Evolutionary conservation across 352 stramenopile genomes (phyloP).

Genomic region (Pythium chondricola): DNA sequence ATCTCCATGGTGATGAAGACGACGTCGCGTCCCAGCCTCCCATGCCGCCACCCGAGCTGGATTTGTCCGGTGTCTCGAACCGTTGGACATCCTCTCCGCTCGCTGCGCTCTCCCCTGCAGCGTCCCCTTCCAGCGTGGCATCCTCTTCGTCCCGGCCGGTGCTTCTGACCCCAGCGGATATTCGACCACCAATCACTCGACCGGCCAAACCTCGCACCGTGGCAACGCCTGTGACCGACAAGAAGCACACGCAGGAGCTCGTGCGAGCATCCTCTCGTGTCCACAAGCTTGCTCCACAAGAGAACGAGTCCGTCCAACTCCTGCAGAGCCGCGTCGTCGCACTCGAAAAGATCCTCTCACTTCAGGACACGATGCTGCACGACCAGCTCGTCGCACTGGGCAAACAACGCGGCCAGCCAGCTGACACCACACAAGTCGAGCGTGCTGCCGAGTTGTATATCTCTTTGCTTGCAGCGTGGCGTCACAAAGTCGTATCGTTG

Average conservation of each 20-base stretch:
- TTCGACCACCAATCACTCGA: too few relatives aligned
- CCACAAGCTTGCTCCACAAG: neutral
- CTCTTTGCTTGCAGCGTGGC: slow-evolving; percentile 36
- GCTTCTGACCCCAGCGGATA: slow-evolving; percentile 10
- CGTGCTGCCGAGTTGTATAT: slow-evolving; percentile 24
- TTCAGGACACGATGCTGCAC: slow-evolving; percentile 53
- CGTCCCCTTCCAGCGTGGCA: neutral
- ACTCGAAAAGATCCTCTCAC: slow-evolving; percentile 45
- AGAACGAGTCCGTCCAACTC: slow-evolving; percentile 15
- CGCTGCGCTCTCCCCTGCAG: neutral
- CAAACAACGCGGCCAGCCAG: neutral
- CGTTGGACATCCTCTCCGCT: slow-evolving; percentile 1
- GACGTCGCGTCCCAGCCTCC: neutral
- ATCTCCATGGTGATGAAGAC: neutral
- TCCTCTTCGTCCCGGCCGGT: neutral
- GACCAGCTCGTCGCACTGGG: slow-evolving; percentile 26
- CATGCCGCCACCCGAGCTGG: neutral
- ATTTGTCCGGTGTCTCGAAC: slow-evolving; percentile 13
- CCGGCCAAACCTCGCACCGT: too few relatives aligned
- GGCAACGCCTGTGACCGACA: neutral
- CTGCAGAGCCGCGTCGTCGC: slow-evolving; percentile 41
- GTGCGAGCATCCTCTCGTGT: too few relatives aligned
- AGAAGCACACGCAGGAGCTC: neutral
- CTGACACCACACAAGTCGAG: slow-evolving; percentile 6
- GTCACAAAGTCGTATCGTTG: slow-evolving; percentile 47